Conservation (phyloP, 805 yeast genomes). For the Nakazawaea anatomiae region DNA sequence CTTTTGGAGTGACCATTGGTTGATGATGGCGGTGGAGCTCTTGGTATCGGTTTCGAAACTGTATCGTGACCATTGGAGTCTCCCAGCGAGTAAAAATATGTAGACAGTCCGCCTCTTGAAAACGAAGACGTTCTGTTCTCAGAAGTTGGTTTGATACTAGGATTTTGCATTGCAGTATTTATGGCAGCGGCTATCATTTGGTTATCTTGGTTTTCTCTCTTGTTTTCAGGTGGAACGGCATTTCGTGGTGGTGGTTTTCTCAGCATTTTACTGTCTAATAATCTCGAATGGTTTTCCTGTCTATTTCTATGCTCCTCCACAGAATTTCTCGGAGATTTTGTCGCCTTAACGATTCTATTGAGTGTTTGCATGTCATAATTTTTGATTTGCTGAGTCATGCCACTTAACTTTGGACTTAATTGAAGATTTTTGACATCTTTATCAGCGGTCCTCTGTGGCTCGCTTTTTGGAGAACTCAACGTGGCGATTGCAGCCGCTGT, state of each 20-base stretch:
- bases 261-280: conserved; percentile 5
- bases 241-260: conserved; percentile 11
- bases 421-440: not conserved
- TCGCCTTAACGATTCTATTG: conserved; percentile 1
- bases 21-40: not conserved
- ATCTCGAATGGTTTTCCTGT: not conserved
- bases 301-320: conserved; percentile 13
- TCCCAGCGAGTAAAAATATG: not conserved
- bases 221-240: not conserved
- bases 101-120: conserved; percentile 3
- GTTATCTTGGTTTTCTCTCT: not conserved
- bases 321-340: conserved; percentile 5
- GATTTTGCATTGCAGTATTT: conserved; percentile 20
- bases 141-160: conserved; percentile 3
- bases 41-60: not conserved
- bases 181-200: conserved; percentile 24
- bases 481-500: conserved; percentile 29
- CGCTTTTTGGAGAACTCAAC: conserved; percentile 6
- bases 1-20: conserved; percentile 14
- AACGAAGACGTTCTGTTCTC: conserved; percentile 8
- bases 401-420: conserved; percentile 4
- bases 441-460: not conserved
- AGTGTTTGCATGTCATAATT: conserved; percentile 8
- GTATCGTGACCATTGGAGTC: conserved; percentile 7
- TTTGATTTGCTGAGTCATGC: conserved; percentile 6